Conservation (phyloP, 169 alveolate genomes). For the Plasmodium inui region DNA sequence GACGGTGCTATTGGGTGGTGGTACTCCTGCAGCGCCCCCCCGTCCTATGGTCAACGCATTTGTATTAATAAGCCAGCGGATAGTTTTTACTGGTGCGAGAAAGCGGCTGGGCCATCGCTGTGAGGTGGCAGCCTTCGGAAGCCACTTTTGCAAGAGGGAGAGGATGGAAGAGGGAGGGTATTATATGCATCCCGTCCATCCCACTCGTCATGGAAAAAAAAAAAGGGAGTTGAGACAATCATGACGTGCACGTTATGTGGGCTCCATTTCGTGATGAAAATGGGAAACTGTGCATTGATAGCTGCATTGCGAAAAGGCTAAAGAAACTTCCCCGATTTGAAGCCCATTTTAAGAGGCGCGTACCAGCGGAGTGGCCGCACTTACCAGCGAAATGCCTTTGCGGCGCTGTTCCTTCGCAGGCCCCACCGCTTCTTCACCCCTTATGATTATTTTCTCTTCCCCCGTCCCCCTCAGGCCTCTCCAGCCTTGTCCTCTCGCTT, state of each 20-base stretch:
- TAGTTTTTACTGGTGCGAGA: too few relatives aligned
- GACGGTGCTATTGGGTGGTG: too few relatives aligned
- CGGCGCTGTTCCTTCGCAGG: not conserved
- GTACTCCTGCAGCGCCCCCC: too few relatives aligned
- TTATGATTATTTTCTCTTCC: not conserved
- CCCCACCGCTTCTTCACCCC: not conserved
- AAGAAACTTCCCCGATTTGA: too few relatives aligned
- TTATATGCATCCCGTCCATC: not conserved
- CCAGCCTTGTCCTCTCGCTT: conserved; percentile 73
- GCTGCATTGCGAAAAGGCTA: not conserved
- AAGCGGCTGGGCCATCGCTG: not conserved
- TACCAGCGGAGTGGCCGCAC: too few relatives aligned
- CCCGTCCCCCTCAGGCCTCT: conserved; percentile 7
- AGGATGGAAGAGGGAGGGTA: not conserved
- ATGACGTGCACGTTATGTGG: not conserved
- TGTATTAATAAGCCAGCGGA: too few relatives aligned
- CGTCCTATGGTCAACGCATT: too few relatives aligned
- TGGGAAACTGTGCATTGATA: too few relatives aligned
- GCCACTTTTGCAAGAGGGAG: not conserved
- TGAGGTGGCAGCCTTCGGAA: not conserved
- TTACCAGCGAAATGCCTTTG: not conserved
- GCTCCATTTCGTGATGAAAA: not conserved
- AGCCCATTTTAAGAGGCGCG: not conserved
- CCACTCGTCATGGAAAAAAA: not conserved
- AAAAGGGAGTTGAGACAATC: not conserved